Evolutionary conservation across 371 early-diverging fungal genomes (phyloP), one percentile per base, ranked within the genome.

Genomic region (Aphelidium insulamus): DNA sequence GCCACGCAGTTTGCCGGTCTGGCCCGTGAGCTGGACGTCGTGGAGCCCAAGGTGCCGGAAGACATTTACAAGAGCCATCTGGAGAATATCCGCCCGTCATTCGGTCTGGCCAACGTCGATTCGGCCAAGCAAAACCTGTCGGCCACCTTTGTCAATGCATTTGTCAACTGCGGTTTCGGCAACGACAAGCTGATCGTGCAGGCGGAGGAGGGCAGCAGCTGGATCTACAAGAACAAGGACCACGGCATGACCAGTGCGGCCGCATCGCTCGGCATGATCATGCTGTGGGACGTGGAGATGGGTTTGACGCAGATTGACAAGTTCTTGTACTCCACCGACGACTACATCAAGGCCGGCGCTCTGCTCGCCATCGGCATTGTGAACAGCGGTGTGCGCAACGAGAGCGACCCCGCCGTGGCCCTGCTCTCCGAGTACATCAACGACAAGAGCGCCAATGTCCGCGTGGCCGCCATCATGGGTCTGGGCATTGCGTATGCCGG

Each of bases 141-240:
- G 0, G 78, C 88, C 19, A 82, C 88, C 3, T 87, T 91, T 62
- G 95, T 94, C 24, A 95, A 94, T 48, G 95, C 86, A 0, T 92
- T 94, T 60, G 85, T 94, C 32, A 95, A 95, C 47, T 85, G 81
- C 24, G 95, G 87, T 6, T 95, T 88, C 50, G 77, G 86, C 30
- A 73, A 58, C 15, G 97, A 95, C 46, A 92, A 86, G 57, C 67
- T 95, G 30, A 69, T 88, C 65, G 62, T 73, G 28, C 81, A 85
- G n/a, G 60, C 61, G 7, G 58, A 57, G 19, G 66, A 63, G 36
- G 43, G 48, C 10, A 54, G 53, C 27, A 54, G 57, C 26, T 91
- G 92, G 90, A 80, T 94, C 34, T 85, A 78, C 62, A 91, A 91
- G 60, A 90, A 88, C 59, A 90, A 90, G 59, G 94, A 91, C 28